A percentile compares a stretch with the other conserved stretches of the same genome.
Evolutionary conservation across 2,329 filamentous ascomycete species (phyloP).

Genomic region (Colletotrichum salicis): DNA sequence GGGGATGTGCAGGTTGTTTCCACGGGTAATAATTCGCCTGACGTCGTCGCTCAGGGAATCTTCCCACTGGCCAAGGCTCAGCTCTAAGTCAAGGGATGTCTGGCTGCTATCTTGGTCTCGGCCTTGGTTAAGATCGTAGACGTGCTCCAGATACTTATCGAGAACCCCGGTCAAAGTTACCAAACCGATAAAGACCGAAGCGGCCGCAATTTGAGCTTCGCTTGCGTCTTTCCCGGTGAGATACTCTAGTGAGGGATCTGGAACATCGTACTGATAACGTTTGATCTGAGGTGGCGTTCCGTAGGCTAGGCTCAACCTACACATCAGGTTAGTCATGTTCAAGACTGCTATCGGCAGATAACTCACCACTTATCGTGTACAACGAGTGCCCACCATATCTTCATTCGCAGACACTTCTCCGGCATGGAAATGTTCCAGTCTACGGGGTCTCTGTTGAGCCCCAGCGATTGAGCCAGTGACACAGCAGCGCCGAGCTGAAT

Average conservation of each 20-base stretch:
- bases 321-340: neutral
- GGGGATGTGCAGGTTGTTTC: conserved; percentile 51
- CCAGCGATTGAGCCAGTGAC: conserved; percentile 63
- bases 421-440: conserved; percentile 61
- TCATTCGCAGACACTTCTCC: conserved; percentile 64
- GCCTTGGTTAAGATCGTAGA: conserved; percentile 35
- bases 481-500: conserved; percentile 61
- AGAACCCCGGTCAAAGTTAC: conserved; percentile 29
- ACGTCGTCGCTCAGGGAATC: conserved; percentile 51
- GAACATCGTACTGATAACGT: conserved; percentile 59
- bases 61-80: conserved; percentile 55
- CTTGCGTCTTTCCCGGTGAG: conserved; percentile 36
- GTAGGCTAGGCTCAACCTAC: conserved; percentile 62
- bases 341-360: neutral
- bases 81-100: conserved; percentile 47
- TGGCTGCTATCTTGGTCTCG: conserved; percentile 20
- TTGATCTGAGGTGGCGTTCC: conserved; percentile 63
- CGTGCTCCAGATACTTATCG: conserved; percentile 37
- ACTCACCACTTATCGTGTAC: conserved; percentile 66
- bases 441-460: conserved; percentile 63
- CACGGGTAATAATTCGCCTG: conserved; percentile 54
- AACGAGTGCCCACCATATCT: conserved; percentile 66
- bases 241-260: conserved; percentile 50
- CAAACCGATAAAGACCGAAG: conserved; percentile 32
- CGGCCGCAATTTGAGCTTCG: neutral